Base-by-base conservation (phyloP, 805 yeast genomes). In the Phaffomyces thermotolerans region DNA sequence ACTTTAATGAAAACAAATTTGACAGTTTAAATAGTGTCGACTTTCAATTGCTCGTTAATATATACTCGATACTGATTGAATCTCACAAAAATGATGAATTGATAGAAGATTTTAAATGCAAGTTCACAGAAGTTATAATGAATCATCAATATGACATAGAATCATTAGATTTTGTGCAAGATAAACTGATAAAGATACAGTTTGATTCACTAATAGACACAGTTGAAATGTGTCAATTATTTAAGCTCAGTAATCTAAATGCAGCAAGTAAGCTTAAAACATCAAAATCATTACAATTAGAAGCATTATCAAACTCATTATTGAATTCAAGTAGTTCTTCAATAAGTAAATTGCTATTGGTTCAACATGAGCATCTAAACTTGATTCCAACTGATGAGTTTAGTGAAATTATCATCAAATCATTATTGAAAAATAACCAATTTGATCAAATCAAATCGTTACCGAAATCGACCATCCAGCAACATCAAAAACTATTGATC, bases 1-100 rank as follows among this genome's bases (percentile, higher is more conserved):
- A 40, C 27, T 40, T 43, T 23, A 36, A 40, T 33, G 35, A 32
- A 13, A 40, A 40, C 27, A 27, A 36, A 8, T 40, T 40, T 27
- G n/a, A 18, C 5, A 31, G 20, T 13, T 31, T 43, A 14, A 20
- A 8, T 27, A n/a, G 31, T n/a, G 25, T n/a, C 23, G 35, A 36
- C 27, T 39, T 32, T 23, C 23, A 36, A 30, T 20, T 43, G 15
- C 12, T 43, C 5, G 24, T 25, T 9, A 18, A 39, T 8, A 39
- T 43, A 18, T 43, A 35, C 25, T 23, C 24, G 2, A 34, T 30
- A 4, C 25, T 43, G 10, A 36, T 39, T 7, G 8, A 36, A 8
- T 8, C 17, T 12, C 38, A 36, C 18, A 15, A 37, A 29, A 24
- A 22, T 10, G 29, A 27, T 14, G 14, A 17, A 4, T 8, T 15